Evolutionary conservation across 140 eudicot species (phyloP).

Genomic region (Oenanthe javanica): DNA sequence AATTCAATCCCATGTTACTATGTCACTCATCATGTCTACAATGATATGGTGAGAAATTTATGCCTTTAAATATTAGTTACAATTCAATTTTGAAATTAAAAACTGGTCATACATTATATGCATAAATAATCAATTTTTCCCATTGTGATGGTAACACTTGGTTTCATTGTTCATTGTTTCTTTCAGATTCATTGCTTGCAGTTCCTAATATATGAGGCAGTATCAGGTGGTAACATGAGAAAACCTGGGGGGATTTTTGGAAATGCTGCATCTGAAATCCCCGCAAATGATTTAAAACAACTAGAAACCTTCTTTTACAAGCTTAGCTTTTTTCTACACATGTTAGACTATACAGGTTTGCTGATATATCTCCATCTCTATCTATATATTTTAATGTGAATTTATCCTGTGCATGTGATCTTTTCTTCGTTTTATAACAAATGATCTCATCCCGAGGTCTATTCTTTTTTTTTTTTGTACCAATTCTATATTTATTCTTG

Average conservation of each 20-base stretch:
- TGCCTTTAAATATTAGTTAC: neutral
- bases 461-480: neutral
- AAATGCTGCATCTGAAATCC: conserved; percentile 90
- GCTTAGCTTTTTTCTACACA: conserved; percentile 89
- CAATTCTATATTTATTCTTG: neutral
- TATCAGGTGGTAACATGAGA: conserved; percentile 95
- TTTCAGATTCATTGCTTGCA: conserved; percentile 93
- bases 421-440: neutral
- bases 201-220: conserved; percentile 94
- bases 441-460: neutral
- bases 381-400: neutral
- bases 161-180: conserved; percentile 8
- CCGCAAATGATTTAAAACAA: conserved; percentile 82
- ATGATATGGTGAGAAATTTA: neutral
- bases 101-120: neutral
- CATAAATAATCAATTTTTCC: neutral
- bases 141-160: neutral
- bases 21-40: neutral
- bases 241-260: conserved; percentile 98
- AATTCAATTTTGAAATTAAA: neutral
- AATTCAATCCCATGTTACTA: neutral
- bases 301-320: conserved; percentile 97
- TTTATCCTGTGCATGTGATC: neutral
- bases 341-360: conserved; percentile 88
- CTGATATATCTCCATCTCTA: neutral